Evolutionary conservation across 2,329 filamentous ascomycete species (phyloP), one percentile per base, ranked within the genome.

Genomic region (Exophiala alcalophila): DNA sequence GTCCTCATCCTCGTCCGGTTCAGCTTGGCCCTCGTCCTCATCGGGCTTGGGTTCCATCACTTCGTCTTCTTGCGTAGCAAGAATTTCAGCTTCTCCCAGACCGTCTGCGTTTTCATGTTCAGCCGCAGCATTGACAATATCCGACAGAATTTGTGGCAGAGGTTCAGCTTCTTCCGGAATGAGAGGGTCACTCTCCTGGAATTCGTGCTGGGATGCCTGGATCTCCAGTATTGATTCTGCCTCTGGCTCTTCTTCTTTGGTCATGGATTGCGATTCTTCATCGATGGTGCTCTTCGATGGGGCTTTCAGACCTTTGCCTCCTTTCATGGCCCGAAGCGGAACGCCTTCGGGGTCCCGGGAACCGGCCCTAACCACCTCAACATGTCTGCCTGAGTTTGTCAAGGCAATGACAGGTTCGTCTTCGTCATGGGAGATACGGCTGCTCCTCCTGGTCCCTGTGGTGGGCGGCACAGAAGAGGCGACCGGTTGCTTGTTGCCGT

Each of bases 301-400:
- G 31, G 55, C 50, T 45, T 55, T 55, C 41, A 66, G 64, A 19
- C 71, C 70, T 54, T 58, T 58, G 33, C 65, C 65, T 14, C 71
- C 71, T 54, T 62, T 60, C 14, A 59, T 65, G 16, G 65, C 59
- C 47, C 68, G 65, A 54, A 63, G 55, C 16, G 60, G 63, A n/a
- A 63, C 58, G 20, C 61, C 60, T 46, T 77, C 70, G 3, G 76
- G 72, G 42, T 71, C 80, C 27, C 64, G 65, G 2, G 77, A 78
- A 18, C 72, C 74, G 51, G 70, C 65, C 47, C 76, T 68, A 7
- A 79, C 65, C 4, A 77, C 67, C 40, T 76, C 62, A 44, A 71
- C 69, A 58, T 81, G 77, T 45, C 68, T 73, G 12, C 78, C 78
- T 5, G 77, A 80, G 50, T 77, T 73, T 3, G 77, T 76, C 30